Evolutionary conservation across 768 basidiomycete species (phyloP).

Genomic region (Auriscalpium microsporum): DNA sequence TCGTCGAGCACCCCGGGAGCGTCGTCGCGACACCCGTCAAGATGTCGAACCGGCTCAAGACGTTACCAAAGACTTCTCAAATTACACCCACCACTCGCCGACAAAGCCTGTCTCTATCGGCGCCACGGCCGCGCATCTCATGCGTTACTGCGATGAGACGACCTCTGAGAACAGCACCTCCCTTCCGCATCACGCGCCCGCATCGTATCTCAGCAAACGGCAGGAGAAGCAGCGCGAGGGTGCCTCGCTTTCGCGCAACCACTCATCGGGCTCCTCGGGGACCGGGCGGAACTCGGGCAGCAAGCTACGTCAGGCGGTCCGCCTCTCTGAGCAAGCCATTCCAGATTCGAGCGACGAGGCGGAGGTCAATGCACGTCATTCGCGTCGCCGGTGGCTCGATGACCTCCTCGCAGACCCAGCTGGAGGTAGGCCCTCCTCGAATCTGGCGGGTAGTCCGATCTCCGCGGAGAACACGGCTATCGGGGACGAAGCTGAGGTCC

Average conservation of each 20-base stretch:
- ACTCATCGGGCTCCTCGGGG: slow-evolving; percentile 6
- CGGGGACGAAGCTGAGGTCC: neutral
- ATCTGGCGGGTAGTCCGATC: neutral
- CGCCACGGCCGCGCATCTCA: neutral
- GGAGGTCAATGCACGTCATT: slow-evolving; percentile 3
- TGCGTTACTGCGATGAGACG: slow-evolving; percentile 11
- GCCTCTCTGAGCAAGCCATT: slow-evolving; percentile 7
- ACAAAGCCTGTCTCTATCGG: slow-evolving; percentile 11
- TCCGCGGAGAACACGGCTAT: neutral
- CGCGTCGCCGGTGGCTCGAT: neutral
- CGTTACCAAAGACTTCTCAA: slow-evolving; percentile 6
- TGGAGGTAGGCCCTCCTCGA: neutral
- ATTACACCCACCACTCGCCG: neutral
- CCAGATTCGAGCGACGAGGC: slow-evolving; percentile 15
- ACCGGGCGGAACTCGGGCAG: neutral
- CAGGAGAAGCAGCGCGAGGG: slow-evolving; percentile 13
- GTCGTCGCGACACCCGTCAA: neutral
- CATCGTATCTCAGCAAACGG: slow-evolving; percentile 11
- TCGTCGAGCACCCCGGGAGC: slow-evolving; percentile 1
- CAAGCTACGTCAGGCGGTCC: slow-evolving; percentile 5
- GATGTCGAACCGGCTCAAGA: neutral
- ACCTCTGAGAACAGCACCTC: slow-evolving; percentile 11
- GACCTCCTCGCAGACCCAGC: slow-evolving; percentile 1
- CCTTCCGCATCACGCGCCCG: slow-evolving; percentile 12
- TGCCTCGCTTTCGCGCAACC: slow-evolving; percentile 11